Conservation (phyloP, 2,329 filamentous ascomycete genomes). For the Albifimbria verrucaria region DNA sequence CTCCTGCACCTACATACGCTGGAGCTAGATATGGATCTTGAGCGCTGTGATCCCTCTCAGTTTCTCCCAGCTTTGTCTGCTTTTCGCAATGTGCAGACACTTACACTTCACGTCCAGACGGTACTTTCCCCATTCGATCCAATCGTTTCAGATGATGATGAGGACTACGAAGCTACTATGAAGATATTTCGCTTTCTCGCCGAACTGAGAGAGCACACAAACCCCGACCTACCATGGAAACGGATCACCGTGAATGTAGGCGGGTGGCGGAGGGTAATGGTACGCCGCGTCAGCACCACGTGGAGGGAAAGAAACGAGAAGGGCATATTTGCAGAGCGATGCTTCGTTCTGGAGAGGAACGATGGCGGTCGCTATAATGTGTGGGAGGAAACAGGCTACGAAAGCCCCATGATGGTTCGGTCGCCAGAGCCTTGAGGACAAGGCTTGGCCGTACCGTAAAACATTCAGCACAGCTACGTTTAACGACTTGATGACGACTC, state of each 20-base stretch:
- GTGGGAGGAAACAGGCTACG: constrained; percentile 23
- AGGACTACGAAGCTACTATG: constrained; percentile 33
- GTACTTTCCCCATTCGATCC: constrained; percentile 29
- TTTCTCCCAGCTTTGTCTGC: constrained; percentile 36
- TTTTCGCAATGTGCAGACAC: constrained; percentile 35
- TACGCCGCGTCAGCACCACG: constrained; percentile 35
- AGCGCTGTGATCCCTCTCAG: constrained; percentile 25
- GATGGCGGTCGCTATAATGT: constrained; percentile 14
- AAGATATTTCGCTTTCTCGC: constrained; percentile 30
- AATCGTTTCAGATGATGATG: constrained; percentile 24
- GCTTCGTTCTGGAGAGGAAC: constrained; percentile 38
- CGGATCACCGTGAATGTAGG: constrained; percentile 44
- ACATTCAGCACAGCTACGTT: too few species aligned
- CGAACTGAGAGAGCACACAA: constrained; percentile 18
- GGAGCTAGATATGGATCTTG: constrained; percentile 46
- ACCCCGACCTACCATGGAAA: constrained; percentile 27
- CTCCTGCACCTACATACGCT: constrained; percentile 34
- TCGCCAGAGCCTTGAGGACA: background rate
- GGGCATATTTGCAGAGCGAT: constrained; percentile 44
- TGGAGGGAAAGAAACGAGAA: constrained; percentile 38
- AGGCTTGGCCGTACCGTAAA: background rate
- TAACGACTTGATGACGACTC: too few species aligned
- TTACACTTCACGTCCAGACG: constrained; percentile 44
- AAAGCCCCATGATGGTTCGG: constrained; percentile 17
- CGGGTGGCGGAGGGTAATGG: constrained; percentile 43